phyloP scores from a whole-genome alignment of 495 filamentous ascomycete species.

The Podospora tetraspora region DNA sequence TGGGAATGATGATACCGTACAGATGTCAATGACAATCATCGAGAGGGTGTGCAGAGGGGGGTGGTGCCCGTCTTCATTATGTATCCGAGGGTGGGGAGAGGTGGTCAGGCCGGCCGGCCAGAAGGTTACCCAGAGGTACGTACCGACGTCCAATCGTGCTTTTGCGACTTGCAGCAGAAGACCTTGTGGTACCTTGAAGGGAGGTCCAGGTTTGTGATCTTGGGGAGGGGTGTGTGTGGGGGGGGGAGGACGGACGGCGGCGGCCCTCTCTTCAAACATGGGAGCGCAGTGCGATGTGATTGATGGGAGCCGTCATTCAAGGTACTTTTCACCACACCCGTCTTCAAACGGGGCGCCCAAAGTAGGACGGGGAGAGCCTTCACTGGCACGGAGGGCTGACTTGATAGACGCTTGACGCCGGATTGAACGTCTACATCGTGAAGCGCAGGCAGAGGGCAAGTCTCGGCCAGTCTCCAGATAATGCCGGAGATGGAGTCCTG shows the following conservation, averaged over 20 bases:
- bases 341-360: conserved; percentile 7
- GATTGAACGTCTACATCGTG: conserved; percentile 10
- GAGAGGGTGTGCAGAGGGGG: conserved; percentile 22
- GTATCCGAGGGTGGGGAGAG: conserved; percentile 14
- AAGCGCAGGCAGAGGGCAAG: neutral
- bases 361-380: conserved; percentile 14
- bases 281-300: conserved; percentile 26
- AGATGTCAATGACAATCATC: conserved; percentile 22
- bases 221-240: conserved; percentile 25
- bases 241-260: conserved; percentile 14
- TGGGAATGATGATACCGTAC: conserved; percentile 20
- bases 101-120: conserved; percentile 24
- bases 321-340: conserved; percentile 22
- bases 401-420: conserved; percentile 12
- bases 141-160: conserved; percentile 18
- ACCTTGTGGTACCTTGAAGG: conserved; percentile 27
- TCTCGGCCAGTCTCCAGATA: neutral
- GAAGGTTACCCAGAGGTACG: conserved; percentile 19
- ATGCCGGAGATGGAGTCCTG: conserved; percentile 1
- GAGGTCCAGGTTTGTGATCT: conserved; percentile 23
- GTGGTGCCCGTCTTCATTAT: conserved; percentile 27
- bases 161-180: conserved; percentile 22
- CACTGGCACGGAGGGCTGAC: neutral
- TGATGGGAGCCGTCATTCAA: conserved; percentile 21
- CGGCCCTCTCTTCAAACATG: conserved; percentile 15